These are phyloP conservation scores for Pseudoneurospora amorphoporcata DNA, from an alignment of 495 filamentous ascomycete species.

Conservation along the genomic window DNA sequence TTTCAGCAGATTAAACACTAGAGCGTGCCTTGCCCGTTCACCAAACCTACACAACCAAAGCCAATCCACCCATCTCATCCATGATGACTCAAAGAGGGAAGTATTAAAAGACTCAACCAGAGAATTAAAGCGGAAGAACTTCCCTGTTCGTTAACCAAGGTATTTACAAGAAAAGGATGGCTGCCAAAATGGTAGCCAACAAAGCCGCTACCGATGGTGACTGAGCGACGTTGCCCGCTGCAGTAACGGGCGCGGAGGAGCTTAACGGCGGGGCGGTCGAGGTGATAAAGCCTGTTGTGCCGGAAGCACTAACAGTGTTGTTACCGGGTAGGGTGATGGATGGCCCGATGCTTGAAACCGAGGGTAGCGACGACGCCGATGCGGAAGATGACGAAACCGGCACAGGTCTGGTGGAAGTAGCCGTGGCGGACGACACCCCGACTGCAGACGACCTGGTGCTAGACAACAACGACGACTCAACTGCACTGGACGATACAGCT, in stretches of 20 bases:
- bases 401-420: neutral
- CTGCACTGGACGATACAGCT: neutral
- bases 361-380: neutral
- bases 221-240: neutral
- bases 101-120: neutral
- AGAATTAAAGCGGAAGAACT: constrained; percentile 1
- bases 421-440: neutral
- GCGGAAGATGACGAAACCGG: neutral
- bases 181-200: neutral
- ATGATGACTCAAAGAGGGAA: neutral
- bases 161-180: neutral
- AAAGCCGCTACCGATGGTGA: neutral
- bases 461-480: neutral
- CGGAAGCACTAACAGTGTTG: neutral
- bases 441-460: neutral
- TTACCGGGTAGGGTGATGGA: neutral
- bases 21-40: neutral
- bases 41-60: neutral
- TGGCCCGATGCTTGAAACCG: neutral
- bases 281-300: neutral
- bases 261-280: neutral
- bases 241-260: neutral
- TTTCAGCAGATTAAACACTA: neutral
- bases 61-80: neutral
- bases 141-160: neutral